Evolutionary conservation across 2,329 filamentous ascomycete species (phyloP).

Genomic region (Aspergillus fumigatiaffinis): DNA sequence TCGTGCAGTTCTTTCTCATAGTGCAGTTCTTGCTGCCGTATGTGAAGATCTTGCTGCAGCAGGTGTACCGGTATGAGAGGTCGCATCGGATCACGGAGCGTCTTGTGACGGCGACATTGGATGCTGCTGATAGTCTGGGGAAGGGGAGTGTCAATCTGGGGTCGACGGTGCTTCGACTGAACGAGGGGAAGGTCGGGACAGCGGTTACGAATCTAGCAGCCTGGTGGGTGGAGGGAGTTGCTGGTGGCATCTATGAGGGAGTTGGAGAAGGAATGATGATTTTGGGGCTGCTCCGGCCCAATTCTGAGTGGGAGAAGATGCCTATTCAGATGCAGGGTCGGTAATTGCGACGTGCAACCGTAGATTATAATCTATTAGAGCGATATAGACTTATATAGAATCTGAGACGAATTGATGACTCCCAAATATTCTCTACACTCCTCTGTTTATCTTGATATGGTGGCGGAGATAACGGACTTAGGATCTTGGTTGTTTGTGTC

Average conservation of each 20-base stretch:
- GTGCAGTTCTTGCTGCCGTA: slow-evolving; percentile 61
- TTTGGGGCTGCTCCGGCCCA: slow-evolving; percentile 31
- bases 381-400: not conserved
- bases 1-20: slow-evolving; percentile 58
- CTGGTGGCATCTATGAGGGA: slow-evolving; percentile 65
- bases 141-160: slow-evolving; percentile 51
- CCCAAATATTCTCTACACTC: not conserved
- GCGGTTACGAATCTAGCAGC: slow-evolving; percentile 52
- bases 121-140: slow-evolving; percentile 52
- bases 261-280: slow-evolving; percentile 51
- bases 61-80: slow-evolving; percentile 60
- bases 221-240: slow-evolving; percentile 62
- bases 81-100: slow-evolving; percentile 62
- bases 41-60: slow-evolving; percentile 50
- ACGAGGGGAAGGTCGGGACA: slow-evolving; percentile 62
- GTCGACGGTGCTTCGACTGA: slow-evolving; percentile 55
- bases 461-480: slow-evolving; percentile 13
- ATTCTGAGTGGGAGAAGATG: slow-evolving; percentile 8
- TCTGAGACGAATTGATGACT: not conserved
- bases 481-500: not conserved
- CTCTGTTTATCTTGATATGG: not conserved
- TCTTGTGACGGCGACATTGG: slow-evolving; percentile 50
- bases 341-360: not conserved
- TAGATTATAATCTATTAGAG: not conserved
- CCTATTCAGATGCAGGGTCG: not conserved